phyloP scores from a whole-genome alignment of 306 rosid species.

The Inga laurina region DNA sequence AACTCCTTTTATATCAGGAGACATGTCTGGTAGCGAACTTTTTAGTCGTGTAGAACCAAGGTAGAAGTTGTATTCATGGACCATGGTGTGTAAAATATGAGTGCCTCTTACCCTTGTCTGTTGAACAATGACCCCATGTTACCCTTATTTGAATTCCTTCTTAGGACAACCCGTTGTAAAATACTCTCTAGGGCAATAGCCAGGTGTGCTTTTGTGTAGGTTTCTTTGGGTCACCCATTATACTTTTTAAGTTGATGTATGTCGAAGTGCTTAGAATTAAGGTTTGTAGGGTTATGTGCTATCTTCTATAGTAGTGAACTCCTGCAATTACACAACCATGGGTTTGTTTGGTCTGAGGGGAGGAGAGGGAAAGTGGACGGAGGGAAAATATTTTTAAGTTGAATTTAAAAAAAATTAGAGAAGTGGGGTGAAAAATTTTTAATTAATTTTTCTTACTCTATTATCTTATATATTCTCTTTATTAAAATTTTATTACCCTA shows the following conservation, averaged over 20 bases:
- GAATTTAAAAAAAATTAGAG: no score
- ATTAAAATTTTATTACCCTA: no score
- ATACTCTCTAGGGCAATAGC: neutral
- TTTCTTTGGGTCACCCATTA: neutral
- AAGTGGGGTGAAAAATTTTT: no score
- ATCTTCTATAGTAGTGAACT: neutral
- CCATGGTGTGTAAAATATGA: neutral
- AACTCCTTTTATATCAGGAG: conserved; percentile 59
- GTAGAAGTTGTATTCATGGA: conserved; percentile 38
- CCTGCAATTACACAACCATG: neutral
- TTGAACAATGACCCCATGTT: conserved; percentile 19
- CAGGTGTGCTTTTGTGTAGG: neutral
- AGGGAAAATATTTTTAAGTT: no score
- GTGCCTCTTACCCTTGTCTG: neutral
- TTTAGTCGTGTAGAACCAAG: conserved; percentile 84
- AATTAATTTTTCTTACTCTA: no score
- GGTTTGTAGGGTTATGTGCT: neutral
- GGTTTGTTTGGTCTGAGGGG: no score
- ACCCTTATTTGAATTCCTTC: neutral
- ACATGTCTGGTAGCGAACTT: conserved; percentile 82
- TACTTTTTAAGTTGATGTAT: neutral
- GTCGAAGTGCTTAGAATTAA: neutral
- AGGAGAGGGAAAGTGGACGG: no score
- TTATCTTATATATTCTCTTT: no score
- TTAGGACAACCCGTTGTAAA: conserved; percentile 21